phyloP scores from a whole-genome alignment of 1,139 yeast species.

The Blastobotrys ciferrii region DNA sequence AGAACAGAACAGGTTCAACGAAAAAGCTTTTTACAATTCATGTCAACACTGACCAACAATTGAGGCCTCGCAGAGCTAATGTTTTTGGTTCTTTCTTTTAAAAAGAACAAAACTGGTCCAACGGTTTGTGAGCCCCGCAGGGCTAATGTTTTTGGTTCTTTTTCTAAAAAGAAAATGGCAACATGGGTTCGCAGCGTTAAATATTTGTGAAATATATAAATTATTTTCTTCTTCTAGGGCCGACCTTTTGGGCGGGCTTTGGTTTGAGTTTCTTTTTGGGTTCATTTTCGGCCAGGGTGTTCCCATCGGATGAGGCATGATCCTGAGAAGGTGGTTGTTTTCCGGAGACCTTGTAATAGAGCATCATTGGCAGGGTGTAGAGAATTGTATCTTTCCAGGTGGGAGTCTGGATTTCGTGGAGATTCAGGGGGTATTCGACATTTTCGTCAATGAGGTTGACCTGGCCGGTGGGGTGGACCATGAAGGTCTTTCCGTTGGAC shows the following conservation, averaged over 20 bases:
- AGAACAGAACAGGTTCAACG: too few relatives aligned
- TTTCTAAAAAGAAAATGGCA: too few relatives aligned
- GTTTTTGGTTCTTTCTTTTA: too few relatives aligned
- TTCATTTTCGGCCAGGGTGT: conserved; percentile 14
- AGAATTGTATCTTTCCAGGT: conserved; percentile 57
- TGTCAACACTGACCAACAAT: too few relatives aligned
- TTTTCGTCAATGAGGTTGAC: conserved; percentile 62
- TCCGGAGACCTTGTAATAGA: conserved; percentile 24
- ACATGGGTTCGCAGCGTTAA: too few relatives aligned
- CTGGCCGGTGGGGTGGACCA: conserved; percentile 66
- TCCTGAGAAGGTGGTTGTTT: conserved; percentile 13
- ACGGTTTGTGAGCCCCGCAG: too few relatives aligned
- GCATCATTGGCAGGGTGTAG: conserved; percentile 38
- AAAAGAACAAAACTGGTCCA: too few relatives aligned
- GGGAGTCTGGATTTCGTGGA: conserved; percentile 42
- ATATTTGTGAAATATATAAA: background rate
- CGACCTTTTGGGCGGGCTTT: conserved; percentile 30
- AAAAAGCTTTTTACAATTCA: too few relatives aligned
- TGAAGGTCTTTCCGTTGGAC: conserved; percentile 55
- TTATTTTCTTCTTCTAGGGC: conserved; percentile 26
- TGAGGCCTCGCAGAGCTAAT: too few relatives aligned
- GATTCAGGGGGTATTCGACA: conserved; percentile 35
- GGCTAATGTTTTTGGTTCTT: too few relatives aligned
- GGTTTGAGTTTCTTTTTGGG: conserved; percentile 24
- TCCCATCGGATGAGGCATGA: background rate